Evolutionary conservation across 2,329 filamentous ascomycete species (phyloP).

Genomic region (Pezicula rhizophila): DNA sequence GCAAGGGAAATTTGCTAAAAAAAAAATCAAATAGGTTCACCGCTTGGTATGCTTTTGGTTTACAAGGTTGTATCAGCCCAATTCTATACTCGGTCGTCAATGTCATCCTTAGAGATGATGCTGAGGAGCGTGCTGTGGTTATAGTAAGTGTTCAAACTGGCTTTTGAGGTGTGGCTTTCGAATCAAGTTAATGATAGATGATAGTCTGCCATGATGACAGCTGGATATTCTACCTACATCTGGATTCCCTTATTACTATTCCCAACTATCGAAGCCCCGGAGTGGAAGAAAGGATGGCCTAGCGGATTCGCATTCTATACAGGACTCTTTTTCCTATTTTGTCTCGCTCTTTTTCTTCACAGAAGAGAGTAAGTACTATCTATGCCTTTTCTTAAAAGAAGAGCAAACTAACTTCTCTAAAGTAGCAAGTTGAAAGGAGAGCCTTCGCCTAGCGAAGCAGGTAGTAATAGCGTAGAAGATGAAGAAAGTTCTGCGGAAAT

Average conservation of each 20-base stretch:
- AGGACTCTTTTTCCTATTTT: background rate
- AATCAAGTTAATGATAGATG: background rate
- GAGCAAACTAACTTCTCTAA: background rate
- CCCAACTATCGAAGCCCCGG: background rate
- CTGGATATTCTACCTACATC: conserved; percentile 1
- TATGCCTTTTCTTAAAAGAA: background rate
- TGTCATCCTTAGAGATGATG: conserved; percentile 23
- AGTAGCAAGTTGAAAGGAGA: background rate
- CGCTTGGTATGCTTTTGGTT: conserved; percentile 19
- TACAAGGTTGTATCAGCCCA: conserved; percentile 21
- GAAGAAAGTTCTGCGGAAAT: background rate
- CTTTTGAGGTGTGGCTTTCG: background rate
- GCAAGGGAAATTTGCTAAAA: background rate
- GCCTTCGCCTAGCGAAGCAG: background rate
- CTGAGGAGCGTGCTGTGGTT: conserved; percentile 26
- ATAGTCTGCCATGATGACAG: conserved; percentile 1
- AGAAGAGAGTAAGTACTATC: background rate
- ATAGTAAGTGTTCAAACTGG: conserved; percentile 11
- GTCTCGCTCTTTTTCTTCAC: background rate
- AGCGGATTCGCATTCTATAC: background rate
- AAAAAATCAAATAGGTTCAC: conserved; percentile 4
- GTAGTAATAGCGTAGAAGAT: background rate
- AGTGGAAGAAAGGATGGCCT: conserved; percentile 1
- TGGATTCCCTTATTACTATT: background rate
- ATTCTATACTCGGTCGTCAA: conserved; percentile 25